Evolutionary conservation across 805 yeast genomes (phyloP), one percentile per base, ranked within the genome.

Genomic region (Candida hungchunana): DNA sequence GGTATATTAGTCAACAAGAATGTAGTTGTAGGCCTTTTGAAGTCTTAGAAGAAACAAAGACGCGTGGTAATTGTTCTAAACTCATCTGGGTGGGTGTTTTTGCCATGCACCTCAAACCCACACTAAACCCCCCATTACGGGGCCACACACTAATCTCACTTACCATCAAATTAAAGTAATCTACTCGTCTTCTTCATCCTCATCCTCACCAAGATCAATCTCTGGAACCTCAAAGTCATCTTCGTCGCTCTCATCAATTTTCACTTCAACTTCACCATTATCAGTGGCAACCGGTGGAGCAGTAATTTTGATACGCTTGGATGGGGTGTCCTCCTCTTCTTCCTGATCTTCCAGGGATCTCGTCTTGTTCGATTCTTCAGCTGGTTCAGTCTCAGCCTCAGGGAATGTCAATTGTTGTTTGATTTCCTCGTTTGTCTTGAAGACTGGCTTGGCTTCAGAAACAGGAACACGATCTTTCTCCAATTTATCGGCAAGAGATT

Each of bases 181-280:
- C 11, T 21, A 22, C 7, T 30, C 64, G 15, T 60, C 64, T 33
- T 66, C 70, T 1, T 67, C 63, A 18, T 69, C 74, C 32, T 66
- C 73, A 20, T 58, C 73, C 31, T 68, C 52, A 29, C 64, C 69
- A 7, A 67, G 43, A 8, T 48, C 66, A 35, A 67, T 59, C 12
- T 55, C 60, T 6, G 80, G 80, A 36, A 74, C 70, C 42, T 73
- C 79, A 30, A 73, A 68, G 43, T 74, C 63, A 17, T 55, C 60
- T 4, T 38, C 60, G 5, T 39, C 48, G 12, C 36, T 42, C 5
- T 51, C 47, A 3, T 37, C 48, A 5, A 37, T 32, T 20, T 37
- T 40, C 3, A 37, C 46, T 7, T 37, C 36, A 17, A 42, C 43
- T 14, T 38, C 43, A 4, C 36, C 37, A n/a, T 33, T 8, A 2